phyloP scores from a whole-genome alignment of 768 basidiomycete genomes.

The Peribolospora kevripleyi region DNA sequence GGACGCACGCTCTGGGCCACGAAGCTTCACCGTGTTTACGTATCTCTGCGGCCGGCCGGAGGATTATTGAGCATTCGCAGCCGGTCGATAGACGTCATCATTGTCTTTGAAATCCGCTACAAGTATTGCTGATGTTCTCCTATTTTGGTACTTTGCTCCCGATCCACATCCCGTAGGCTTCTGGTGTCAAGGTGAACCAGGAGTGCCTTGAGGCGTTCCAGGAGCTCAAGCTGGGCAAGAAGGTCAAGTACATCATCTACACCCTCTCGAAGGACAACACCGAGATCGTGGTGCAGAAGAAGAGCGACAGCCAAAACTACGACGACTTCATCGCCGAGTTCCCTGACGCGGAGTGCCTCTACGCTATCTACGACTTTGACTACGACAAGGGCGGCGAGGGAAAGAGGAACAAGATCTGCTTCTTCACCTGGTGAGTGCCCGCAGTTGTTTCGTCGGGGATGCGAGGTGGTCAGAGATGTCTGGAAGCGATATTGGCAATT shows the following conservation, averaged over 20 bases:
- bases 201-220: constrained; percentile 39
- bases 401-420: constrained; percentile 63
- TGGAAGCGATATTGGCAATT: not conserved
- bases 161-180: constrained; percentile 24
- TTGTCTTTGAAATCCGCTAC: too few relatives aligned
- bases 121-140: too few relatives aligned
- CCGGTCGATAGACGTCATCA: too few relatives aligned
- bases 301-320: constrained; percentile 29
- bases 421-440: constrained; percentile 53
- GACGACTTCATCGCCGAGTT: constrained; percentile 50
- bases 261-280: constrained; percentile 32
- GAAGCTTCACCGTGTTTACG: too few relatives aligned
- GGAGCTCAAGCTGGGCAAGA: constrained; percentile 47
- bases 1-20: too few relatives aligned
- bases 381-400: constrained; percentile 47
- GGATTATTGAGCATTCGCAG: too few relatives aligned
- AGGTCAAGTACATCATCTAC: constrained; percentile 64
- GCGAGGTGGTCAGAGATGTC: not conserved
- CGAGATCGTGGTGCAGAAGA: constrained; percentile 58
- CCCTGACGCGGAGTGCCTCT: constrained; percentile 51
- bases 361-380: constrained; percentile 57
- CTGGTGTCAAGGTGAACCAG: constrained; percentile 38
- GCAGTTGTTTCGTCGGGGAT: not conserved
- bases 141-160: not conserved
- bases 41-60: too few relatives aligned